Evolutionary conservation across 441 rosid genomes (phyloP), one percentile per base, ranked within the genome.

Genomic region (Jatropha podagrica): DNA sequence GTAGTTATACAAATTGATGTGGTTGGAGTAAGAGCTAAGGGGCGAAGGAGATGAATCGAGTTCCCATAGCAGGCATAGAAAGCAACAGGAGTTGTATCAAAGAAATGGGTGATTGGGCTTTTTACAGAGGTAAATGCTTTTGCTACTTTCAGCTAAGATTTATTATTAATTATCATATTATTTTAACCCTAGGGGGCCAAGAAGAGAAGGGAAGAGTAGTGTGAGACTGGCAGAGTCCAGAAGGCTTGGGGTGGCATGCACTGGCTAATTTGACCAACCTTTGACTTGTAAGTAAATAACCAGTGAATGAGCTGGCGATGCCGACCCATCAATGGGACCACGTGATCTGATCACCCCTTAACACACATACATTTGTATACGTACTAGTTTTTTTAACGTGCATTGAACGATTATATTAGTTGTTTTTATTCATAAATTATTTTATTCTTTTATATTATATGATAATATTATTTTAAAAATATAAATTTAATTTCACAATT

Each of bases 241-340:
- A 69, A 26, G 68, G 64, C 72, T 54, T 67, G 42, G 56, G 71
- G 62, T 68, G 70, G 79, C 79, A 76, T 66, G 77, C 83, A 73
- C 46, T 15, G 82, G 59, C 23, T 71, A 64, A 12, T 65, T 73
- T 73, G 81, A 78, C 77, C 41, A 60, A 60, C 68, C 79, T 83
- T 89, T 84, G 92, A 86, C 94, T 82, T 78, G 83, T 18, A 71
- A 69, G 84, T 78, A 79, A 74, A 81, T 80, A 71, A 80, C 42
- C 79, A 68, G 83, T 74, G 69, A 80, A 75, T 88, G 89, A 88
- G 93, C 90, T 92, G 97, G 86, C 91, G 90, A 88, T 79, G 72
- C 86, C 82, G 92, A 85, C 92, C 84, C 78, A 80, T 85, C 85
- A 80, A 77, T 67, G 74, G 82, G 78, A 77, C 82, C 91, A 85